Conservation (phyloP, 129 eudicot species). For the Tagetes patula region DNA sequence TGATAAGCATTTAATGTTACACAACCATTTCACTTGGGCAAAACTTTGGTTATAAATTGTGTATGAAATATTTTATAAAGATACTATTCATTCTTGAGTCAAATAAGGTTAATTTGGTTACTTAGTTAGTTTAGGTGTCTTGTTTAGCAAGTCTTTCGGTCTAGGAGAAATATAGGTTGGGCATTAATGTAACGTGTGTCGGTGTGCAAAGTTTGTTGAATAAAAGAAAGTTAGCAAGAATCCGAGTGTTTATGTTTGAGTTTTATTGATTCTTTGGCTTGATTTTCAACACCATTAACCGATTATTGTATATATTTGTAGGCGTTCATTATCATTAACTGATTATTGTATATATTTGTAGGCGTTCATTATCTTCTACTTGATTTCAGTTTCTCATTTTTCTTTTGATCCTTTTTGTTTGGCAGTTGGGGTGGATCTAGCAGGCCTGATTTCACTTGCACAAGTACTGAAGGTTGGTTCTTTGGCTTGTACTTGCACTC, state of each 20-base stretch:
- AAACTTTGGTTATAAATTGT: slow-evolving; percentile 4
- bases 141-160: too few species aligned
- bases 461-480: slow-evolving; percentile 89
- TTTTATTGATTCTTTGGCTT: too few species aligned
- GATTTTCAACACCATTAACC: too few species aligned
- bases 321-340: neutral
- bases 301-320: neutral
- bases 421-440: slow-evolving; percentile 99
- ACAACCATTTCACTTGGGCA: neutral
- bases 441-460: slow-evolving; percentile 97
- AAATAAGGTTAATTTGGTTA: too few species aligned
- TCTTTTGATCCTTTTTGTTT: slow-evolving; percentile 17
- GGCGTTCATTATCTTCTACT: slow-evolving; percentile 14
- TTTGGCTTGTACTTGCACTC: slow-evolving; percentile 20
- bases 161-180: too few species aligned
- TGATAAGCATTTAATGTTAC: neutral
- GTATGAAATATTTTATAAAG: neutral
- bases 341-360: neutral
- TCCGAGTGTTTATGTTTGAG: too few species aligned
- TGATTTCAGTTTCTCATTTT: slow-evolving; percentile 3
- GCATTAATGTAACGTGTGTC: too few species aligned
- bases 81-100: slow-evolving; percentile 6
- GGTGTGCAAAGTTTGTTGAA: too few species aligned
- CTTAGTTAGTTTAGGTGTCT: too few species aligned
- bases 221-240: too few species aligned